Percentiles rank a stretch among this genome's conserved stretches.
These are phyloP conservation scores for Lactarius trivialis DNA, from an alignment of 768 basidiomycete genomes.

Conservation along the genomic window DNA sequence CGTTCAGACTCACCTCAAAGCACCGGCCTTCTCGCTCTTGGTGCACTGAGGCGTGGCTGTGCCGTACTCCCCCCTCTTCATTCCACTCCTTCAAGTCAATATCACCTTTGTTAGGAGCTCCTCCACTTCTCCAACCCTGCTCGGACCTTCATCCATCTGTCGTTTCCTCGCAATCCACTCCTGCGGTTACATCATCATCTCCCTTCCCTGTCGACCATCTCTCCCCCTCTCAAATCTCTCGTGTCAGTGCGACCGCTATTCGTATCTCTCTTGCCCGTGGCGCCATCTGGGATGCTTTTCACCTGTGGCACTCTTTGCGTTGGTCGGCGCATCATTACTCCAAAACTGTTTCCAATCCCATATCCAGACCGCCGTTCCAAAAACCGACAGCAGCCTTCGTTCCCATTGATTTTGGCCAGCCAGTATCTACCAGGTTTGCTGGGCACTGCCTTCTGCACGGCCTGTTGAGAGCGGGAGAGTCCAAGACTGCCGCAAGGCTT, in stretches of 20 bases:
- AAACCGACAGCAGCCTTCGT: conserved; percentile 31
- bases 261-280: conserved; percentile 16
- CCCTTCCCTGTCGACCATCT: conserved; percentile 3
- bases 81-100: background rate
- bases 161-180: conserved; percentile 7
- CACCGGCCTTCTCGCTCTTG: background rate
- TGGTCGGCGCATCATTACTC: conserved; percentile 21
- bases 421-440: conserved; percentile 52
- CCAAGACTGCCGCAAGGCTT: conserved; percentile 42
- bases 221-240: conserved; percentile 21
- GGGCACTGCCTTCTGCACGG: conserved; percentile 61
- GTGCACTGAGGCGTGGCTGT: background rate
- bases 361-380: conserved; percentile 15
- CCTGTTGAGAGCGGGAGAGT: conserved; percentile 47
- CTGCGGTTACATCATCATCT: conserved; percentile 11
- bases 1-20: background rate
- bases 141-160: background rate
- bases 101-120: background rate
- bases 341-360: conserved; percentile 12
- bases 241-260: conserved; percentile 19
- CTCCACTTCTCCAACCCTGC: background rate
- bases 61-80: background rate
- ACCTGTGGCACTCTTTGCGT: conserved; percentile 21
- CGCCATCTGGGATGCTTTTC: conserved; percentile 20
- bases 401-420: conserved; percentile 42